Evolutionary conservation across 352 stramenopile species (phyloP).

Genomic region (Hyaloperonospora brassicae): DNA sequence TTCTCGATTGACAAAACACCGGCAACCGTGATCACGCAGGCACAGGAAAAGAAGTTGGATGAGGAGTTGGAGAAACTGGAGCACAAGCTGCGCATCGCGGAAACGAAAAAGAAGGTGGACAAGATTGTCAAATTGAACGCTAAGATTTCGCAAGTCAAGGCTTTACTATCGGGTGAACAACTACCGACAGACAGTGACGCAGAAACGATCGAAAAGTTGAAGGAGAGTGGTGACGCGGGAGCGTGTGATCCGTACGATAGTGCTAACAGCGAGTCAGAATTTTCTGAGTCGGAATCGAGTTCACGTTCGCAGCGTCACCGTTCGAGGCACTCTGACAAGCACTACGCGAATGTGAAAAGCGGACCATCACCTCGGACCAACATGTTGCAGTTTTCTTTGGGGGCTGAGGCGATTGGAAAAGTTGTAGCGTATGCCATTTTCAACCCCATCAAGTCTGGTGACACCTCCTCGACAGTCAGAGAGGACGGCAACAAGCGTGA

Average conservation of each 20-base stretch:
- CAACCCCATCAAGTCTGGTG: conserved; percentile 30
- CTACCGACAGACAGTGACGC: conserved; percentile 39
- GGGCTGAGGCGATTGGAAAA: conserved; percentile 72
- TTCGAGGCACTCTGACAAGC: conserved; percentile 24
- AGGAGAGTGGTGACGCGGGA: conserved; percentile 23
- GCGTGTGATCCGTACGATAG: conserved; percentile 63
- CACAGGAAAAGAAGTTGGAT: conserved; percentile 85
- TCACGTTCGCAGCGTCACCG: conserved; percentile 24
- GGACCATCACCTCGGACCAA: conserved; percentile 44
- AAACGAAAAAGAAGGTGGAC: conserved; percentile 86
- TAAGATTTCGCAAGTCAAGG: conserved; percentile 77
- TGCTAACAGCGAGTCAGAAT: conserved; percentile 78
- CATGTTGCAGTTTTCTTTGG: conserved; percentile 72
- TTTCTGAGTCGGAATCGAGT: conserved; percentile 60
- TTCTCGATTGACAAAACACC: conserved; percentile 79
- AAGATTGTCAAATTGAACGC: conserved; percentile 81
- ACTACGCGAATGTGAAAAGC: conserved; percentile 19
- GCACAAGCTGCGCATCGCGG: conserved; percentile 82
- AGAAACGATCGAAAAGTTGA: conserved; percentile 23
- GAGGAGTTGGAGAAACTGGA: conserved; percentile 87
- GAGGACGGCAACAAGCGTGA: conserved; percentile 17
- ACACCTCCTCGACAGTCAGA: conserved; percentile 16
- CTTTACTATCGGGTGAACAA: conserved; percentile 70
- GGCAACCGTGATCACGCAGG: conserved; percentile 80
- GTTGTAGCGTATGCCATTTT: conserved; percentile 79